phyloP scores from a whole-genome alignment of 2,329 filamentous ascomycete species.

The Colletotrichum tanaceti region DNA sequence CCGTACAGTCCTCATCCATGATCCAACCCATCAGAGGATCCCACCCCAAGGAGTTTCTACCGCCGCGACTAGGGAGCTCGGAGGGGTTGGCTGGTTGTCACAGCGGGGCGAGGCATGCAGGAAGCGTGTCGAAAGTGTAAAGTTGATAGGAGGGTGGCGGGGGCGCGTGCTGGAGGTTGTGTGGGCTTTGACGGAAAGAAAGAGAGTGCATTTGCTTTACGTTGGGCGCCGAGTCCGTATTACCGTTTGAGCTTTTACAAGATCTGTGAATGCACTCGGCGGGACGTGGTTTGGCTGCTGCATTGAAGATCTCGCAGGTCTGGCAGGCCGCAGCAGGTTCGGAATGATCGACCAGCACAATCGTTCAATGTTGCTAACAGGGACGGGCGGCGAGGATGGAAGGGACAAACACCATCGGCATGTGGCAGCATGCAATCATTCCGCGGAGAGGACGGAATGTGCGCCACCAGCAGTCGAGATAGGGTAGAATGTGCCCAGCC shows the following conservation, averaged over 20 bases:
- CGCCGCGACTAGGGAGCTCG: slow-evolving; percentile 4
- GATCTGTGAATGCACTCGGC: background rate
- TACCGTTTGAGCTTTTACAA: background rate
- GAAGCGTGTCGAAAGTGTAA: background rate
- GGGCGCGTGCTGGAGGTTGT: background rate
- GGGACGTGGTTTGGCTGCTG: background rate
- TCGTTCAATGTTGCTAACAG: slow-evolving; percentile 24
- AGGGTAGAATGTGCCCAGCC: slow-evolving; percentile 7
- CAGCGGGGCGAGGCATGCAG: slow-evolving; percentile 13
- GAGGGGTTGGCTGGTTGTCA: background rate
- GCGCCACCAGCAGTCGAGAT: slow-evolving; percentile 17
- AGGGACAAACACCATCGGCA: slow-evolving; percentile 8
- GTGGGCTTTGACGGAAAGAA: background rate
- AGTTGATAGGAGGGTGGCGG: background rate
- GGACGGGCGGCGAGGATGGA: slow-evolving; percentile 3
- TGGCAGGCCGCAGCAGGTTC: background rate
- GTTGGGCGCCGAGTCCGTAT: background rate
- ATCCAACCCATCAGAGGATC: slow-evolving; percentile 16
- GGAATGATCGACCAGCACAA: slow-evolving; percentile 21
- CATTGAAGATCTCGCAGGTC: slow-evolving; percentile 25
- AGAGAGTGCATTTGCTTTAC: background rate
- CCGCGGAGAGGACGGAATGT: slow-evolving; percentile 26
- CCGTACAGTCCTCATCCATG: background rate
- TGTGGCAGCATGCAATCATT: slow-evolving; percentile 22
- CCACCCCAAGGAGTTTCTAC: slow-evolving; percentile 7